A percentile compares a stretch with the other conserved stretches of the same genome.
phyloP scores from a whole-genome alignment of 495 filamentous ascomycete species.

The Penicillium pulvis region DNA sequence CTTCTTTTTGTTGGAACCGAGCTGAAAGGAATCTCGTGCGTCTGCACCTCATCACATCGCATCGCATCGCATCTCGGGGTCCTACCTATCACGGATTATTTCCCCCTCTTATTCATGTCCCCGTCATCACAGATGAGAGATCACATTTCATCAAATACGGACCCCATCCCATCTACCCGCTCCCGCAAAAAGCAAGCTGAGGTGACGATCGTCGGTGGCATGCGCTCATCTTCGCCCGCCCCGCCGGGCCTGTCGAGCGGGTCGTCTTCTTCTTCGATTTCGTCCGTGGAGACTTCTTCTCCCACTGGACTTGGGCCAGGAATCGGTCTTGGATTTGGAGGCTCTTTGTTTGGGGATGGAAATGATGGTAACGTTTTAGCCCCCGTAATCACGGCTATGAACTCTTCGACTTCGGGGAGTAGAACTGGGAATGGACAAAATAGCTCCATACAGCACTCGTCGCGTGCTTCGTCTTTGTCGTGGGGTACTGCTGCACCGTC shows the following conservation, averaged over 20 bases:
- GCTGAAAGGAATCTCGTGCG: not conserved
- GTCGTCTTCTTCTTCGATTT: conserved; percentile 25
- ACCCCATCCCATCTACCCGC: conserved; percentile 1
- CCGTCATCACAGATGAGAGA: conserved; percentile 3
- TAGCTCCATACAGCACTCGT: conserved; percentile 2
- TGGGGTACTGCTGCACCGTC: conserved; percentile 21
- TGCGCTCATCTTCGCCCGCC: conserved; percentile 21
- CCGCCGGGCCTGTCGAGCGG: conserved; percentile 26
- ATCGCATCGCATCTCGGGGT: not conserved
- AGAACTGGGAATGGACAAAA: not conserved
- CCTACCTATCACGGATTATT: not conserved
- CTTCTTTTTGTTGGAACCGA: not conserved
- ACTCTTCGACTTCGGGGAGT: not conserved
- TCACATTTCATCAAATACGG: not conserved
- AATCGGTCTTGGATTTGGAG: conserved; percentile 3
- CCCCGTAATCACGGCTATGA: conserved; percentile 18
- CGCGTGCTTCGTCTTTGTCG: conserved; percentile 26
- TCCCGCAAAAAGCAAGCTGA: conserved; percentile 17
- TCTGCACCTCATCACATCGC: conserved; percentile 2
- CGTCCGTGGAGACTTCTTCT: conserved; percentile 26
- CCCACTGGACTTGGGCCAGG: not conserved
- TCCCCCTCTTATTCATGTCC: not conserved
- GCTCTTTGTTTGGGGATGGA: not conserved
- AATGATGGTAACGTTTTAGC: conserved; percentile 22
- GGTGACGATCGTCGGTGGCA: conserved; percentile 20